Evolutionary conservation across 108 stramenopile genomes (phyloP).

Genomic region (Aurantiochytrium sp.): DNA sequence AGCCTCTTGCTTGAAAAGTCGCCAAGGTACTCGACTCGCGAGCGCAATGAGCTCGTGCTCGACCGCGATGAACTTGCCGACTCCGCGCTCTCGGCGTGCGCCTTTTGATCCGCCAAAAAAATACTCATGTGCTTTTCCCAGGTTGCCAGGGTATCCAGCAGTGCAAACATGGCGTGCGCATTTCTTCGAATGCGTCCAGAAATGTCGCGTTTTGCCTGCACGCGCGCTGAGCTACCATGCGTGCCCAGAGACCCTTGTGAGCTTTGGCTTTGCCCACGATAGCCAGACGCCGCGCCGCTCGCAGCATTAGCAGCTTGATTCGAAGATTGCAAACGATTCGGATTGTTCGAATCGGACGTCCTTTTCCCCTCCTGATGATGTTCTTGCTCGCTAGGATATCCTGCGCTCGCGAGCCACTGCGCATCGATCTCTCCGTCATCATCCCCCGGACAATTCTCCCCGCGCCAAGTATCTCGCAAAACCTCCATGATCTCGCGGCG

Average conservation of each 20-base stretch:
- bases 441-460: neutral
- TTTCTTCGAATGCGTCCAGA: neutral
- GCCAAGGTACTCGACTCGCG: neutral
- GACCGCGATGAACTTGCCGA: neutral
- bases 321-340: too few relatives aligned
- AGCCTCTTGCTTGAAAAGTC: neutral
- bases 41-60: neutral
- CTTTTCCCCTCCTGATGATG: neutral
- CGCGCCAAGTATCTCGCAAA: neutral
- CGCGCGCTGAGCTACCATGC: neutral
- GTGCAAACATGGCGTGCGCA: neutral
- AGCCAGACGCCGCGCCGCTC: too few relatives aligned
- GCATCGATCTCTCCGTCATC: neutral
- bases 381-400: neutral
- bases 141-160: neutral
- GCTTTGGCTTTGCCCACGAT: neutral
- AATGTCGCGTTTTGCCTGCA: neutral
- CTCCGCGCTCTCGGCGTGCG: too few relatives aligned
- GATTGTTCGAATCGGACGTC: too few relatives aligned
- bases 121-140: slow-evolving; percentile 1
- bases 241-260: neutral
- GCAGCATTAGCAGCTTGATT: too few relatives aligned
- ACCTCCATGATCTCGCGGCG: slow-evolving; percentile 1
- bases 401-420: neutral
- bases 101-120: neutral